Evolutionary conservation across 2,329 filamentous ascomycete species (phyloP).

Genomic region (Epichloe scottii): DNA sequence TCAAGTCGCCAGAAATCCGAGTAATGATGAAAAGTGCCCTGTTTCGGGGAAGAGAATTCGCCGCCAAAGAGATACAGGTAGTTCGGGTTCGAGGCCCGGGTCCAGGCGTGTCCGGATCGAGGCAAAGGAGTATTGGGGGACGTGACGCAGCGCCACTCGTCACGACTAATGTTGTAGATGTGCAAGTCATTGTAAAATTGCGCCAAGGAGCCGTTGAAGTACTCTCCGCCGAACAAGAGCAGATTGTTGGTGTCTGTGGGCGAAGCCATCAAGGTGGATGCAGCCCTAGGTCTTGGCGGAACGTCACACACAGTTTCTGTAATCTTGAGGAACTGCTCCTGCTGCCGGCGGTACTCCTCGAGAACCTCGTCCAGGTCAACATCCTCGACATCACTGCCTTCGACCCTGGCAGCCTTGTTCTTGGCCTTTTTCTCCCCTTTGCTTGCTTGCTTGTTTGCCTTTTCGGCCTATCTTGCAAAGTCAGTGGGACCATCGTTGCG

Average conservation of each 20-base stretch:
- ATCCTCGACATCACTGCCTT: conserved; percentile 83
- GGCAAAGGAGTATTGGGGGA: conserved; percentile 86
- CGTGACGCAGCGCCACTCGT: conserved; percentile 84
- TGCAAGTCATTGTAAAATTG: conserved; percentile 56
- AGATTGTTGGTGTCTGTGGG: conserved; percentile 80
- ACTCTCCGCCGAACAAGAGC: conserved; percentile 88
- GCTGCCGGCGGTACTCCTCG: conserved; percentile 82
- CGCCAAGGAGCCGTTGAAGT: conserved; percentile 83
- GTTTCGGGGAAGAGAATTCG: conserved; percentile 92
- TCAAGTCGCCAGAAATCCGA: conserved; percentile 97
- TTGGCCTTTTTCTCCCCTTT: conserved; percentile 83
- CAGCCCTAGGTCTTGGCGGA: conserved; percentile 67
- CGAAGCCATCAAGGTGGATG: conserved; percentile 70
- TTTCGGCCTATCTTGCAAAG: conserved; percentile 34
- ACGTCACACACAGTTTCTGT: conserved; percentile 62
- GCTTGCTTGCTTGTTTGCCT: conserved; percentile 70
- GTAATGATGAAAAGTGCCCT: conserved; percentile 98
- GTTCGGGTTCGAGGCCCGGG: conserved; percentile 70
- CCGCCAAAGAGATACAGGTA: conserved; percentile 89
- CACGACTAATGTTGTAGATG: conserved; percentile 65
- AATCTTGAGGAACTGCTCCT: conserved; percentile 88
- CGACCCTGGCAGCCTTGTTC: conserved; percentile 52
- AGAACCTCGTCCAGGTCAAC: conserved; percentile 88
- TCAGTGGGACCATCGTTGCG: neutral
- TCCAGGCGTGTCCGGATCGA: conserved; percentile 89